Percentiles rank a stretch among this genome's conserved stretches.
Evolutionary conservation across 371 early-diverging fungal genomes (phyloP).

Genomic region (Massospora cicadina): DNA sequence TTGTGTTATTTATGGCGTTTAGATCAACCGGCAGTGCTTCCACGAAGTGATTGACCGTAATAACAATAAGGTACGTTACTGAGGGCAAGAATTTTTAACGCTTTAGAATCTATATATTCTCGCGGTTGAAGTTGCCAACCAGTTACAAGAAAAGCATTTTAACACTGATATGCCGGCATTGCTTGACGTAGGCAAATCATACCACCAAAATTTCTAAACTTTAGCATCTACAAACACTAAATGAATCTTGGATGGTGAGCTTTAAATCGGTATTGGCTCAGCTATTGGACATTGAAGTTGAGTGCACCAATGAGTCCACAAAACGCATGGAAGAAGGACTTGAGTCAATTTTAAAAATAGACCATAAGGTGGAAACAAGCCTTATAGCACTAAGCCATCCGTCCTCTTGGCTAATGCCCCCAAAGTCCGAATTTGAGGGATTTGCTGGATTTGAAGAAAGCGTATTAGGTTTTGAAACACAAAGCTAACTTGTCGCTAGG

Average conservation of each 20-base stretch:
- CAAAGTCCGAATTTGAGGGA: background rate
- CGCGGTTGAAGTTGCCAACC: conserved; percentile 35
- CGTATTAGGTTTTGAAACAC: background rate
- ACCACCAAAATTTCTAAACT: background rate
- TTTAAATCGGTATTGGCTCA: conserved; percentile 25
- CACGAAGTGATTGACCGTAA: conserved; percentile 53
- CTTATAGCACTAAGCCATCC: background rate
- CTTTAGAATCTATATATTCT: conserved; percentile 44
- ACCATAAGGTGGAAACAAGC: background rate
- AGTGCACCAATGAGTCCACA: conserved; percentile 16
- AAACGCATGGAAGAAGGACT: conserved; percentile 24
- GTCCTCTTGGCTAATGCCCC: background rate
- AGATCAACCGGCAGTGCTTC: conserved; percentile 32
- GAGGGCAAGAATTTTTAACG: background rate
- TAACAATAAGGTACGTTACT: conserved; percentile 43
- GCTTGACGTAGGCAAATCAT: conserved; percentile 27
- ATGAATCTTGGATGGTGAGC: conserved; percentile 27
- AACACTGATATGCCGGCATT: conserved; percentile 36
- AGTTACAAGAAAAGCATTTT: conserved; percentile 34
- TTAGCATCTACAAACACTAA: conserved; percentile 41
- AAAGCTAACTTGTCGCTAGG: conserved; percentile 17
- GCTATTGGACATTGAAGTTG: conserved; percentile 25
- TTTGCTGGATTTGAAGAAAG: conserved; percentile 5
- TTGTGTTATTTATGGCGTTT: background rate
- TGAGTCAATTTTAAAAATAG: conserved; percentile 13